These are phyloP conservation scores for Cystobasidiopsis lactophilus DNA, from an alignment of 768 basidiomycete species.

Conservation along the genomic window DNA sequence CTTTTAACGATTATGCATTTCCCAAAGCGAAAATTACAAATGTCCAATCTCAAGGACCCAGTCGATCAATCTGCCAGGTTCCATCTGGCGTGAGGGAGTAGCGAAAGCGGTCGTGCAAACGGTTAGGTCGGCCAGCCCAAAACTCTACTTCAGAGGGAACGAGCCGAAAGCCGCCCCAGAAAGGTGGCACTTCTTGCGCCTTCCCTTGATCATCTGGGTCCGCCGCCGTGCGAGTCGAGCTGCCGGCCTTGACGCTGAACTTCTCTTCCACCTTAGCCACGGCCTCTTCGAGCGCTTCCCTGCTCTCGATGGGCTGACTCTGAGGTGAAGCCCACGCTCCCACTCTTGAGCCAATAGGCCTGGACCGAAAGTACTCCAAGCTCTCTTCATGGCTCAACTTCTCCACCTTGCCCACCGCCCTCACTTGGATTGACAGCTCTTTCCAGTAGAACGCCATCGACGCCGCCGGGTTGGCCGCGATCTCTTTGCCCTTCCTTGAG, in stretches of 20 bases:
- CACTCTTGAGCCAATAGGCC: constrained; percentile 62
- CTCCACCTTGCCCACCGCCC: constrained; percentile 69
- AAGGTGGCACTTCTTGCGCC: constrained; percentile 55
- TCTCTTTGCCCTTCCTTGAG: constrained; percentile 69
- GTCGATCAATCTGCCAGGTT: constrained; percentile 1
- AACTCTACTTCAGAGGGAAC: constrained; percentile 94
- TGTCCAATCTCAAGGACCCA: background rate
- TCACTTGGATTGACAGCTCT: constrained; percentile 54
- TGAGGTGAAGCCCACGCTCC: constrained; percentile 91
- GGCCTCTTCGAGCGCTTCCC: constrained; percentile 43
- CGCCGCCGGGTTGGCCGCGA: constrained; percentile 24
- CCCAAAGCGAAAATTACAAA: background rate
- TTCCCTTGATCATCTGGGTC: constrained; percentile 6
- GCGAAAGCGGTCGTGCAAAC: constrained; percentile 69
- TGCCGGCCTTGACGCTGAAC: constrained; percentile 31
- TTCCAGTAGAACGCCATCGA: constrained; percentile 80
- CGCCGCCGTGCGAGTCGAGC: background rate
- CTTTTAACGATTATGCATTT: background rate
- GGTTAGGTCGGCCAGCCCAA: constrained; percentile 88
- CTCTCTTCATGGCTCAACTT: constrained; percentile 49
- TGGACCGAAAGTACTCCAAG: constrained; percentile 54
- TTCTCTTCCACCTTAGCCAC: constrained; percentile 38
- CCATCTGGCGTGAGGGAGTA: constrained; percentile 21
- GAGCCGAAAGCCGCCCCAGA: constrained; percentile 93
- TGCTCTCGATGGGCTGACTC: constrained; percentile 44